Conservation (phyloP, 208 protist genomes). For the Trypanosoma theileri region DNA sequence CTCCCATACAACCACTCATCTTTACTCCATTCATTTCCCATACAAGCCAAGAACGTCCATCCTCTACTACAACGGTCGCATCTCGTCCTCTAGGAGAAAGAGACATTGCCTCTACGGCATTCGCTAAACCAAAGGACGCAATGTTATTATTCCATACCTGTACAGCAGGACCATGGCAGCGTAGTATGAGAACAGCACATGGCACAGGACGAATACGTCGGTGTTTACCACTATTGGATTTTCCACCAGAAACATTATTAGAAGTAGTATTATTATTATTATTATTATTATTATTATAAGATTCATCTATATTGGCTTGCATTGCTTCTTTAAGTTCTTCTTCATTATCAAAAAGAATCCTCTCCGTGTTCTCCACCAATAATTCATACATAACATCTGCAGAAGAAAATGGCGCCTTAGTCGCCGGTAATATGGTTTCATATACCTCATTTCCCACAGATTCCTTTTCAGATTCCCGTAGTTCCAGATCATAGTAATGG, state of each 20-base stretch:
- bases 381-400: constrained; percentile 41
- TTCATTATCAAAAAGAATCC: constrained; percentile 29
- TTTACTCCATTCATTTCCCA: constrained; percentile 4
- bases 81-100: not conserved
- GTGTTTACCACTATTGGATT: not conserved
- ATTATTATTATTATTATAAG: not conserved
- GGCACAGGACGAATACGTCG: constrained; percentile 36
- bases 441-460: not conserved
- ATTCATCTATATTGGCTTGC: constrained; percentile 5
- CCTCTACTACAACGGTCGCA: constrained; percentile 17
- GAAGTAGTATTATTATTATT: not conserved
- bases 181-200: constrained; percentile 46
- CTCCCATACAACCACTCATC: constrained; percentile 35
- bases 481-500: constrained; percentile 36
- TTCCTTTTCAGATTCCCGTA: not conserved
- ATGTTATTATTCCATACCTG: not conserved
- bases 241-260: not conserved
- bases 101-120: constrained; percentile 14
- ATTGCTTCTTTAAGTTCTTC: constrained; percentile 24
- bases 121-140: constrained; percentile 8
- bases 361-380: constrained; percentile 36
- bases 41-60: constrained; percentile 18
- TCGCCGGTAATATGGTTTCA: not conserved
- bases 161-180: constrained; percentile 26
- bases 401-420: constrained; percentile 32